Percentiles rank a stretch among this genome's conserved stretches.
phyloP scores from a whole-genome alignment of 148 eudicot genomes.

The Heliamphora exappendiculata region DNA sequence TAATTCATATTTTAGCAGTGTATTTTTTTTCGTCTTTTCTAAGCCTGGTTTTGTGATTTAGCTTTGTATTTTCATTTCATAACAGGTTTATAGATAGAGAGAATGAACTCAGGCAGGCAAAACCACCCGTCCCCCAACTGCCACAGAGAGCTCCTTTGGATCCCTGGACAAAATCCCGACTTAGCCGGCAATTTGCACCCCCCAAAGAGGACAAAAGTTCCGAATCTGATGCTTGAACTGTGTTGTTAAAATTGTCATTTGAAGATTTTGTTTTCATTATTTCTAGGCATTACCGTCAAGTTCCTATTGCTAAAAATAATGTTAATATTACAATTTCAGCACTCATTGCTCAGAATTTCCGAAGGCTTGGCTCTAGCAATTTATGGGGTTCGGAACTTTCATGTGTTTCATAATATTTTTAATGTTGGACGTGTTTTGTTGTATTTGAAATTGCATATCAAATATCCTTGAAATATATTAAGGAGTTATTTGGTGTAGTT shows the following conservation, averaged over 20 bases:
- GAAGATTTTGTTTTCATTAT: not conserved
- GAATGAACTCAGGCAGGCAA: constrained; percentile 84
- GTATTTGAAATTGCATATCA: no score
- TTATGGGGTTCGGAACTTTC: not conserved
- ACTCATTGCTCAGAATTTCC: not conserved
- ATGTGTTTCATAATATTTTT: not conserved
- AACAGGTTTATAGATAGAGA: constrained; percentile 85
- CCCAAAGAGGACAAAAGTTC: constrained; percentile 76
- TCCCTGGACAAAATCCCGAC: constrained; percentile 87
- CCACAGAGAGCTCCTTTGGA: constrained; percentile 71
- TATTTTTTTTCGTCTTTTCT: not conserved
- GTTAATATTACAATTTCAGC: not conserved
- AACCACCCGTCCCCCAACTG: constrained; percentile 73
- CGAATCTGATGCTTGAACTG: constrained; percentile 35
- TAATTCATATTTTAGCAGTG: not conserved
- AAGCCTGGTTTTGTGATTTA: not conserved
- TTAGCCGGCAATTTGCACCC: constrained; percentile 69
- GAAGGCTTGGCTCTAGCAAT: not conserved
- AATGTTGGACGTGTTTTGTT: not conserved
- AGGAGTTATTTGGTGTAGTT: no score
- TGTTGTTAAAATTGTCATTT: not conserved
- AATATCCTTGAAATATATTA: no score
- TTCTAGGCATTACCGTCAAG: not conserved
- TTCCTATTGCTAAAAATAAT: not conserved
- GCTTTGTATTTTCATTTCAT: not conserved